These are phyloP conservation scores for Pseudogymnoascus sp. DNA, from an alignment of 2,329 filamentous ascomycete genomes.

Conservation along the genomic window DNA sequence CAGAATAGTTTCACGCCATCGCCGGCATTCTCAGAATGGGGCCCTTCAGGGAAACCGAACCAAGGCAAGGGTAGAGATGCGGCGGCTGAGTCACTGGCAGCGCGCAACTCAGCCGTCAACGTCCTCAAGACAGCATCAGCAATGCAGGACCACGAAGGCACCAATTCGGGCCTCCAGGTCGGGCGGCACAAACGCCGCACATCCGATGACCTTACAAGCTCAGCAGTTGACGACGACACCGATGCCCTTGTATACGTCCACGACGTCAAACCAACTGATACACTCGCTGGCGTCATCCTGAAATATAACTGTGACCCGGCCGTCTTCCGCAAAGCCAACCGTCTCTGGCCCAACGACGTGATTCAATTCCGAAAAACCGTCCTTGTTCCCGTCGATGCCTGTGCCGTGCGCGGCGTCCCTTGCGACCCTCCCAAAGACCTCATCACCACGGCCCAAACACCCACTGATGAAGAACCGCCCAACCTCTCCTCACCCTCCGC, in stretches of 20 bases:
- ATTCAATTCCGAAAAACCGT: constrained; percentile 78
- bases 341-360: constrained; percentile 89
- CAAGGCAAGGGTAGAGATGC: constrained; percentile 27
- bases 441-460: constrained; percentile 47
- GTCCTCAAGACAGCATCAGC: constrained; percentile 52
- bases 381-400: constrained; percentile 81
- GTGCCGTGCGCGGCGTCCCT: constrained; percentile 69
- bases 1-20: constrained; percentile 2
- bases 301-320: constrained; percentile 83
- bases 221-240: constrained; percentile 48
- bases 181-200: constrained; percentile 32
- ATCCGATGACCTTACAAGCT: constrained; percentile 23
- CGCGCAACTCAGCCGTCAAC: constrained; percentile 48
- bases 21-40: constrained; percentile 8
- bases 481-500: constrained; percentile 19
- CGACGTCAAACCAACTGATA: constrained; percentile 74
- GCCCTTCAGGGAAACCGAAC: neutral
- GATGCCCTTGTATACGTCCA: constrained; percentile 88
- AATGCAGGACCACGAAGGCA: constrained; percentile 53
- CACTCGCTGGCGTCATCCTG: constrained; percentile 82
- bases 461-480: constrained; percentile 30
- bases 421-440: constrained; percentile 49
- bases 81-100: constrained; percentile 45
- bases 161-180: constrained; percentile 51
- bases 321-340: constrained; percentile 77